Evolutionary conservation across 768 basidiomycete species (phyloP), one percentile per base, ranked within the genome.

Genomic region (Boletus sp.): DNA sequence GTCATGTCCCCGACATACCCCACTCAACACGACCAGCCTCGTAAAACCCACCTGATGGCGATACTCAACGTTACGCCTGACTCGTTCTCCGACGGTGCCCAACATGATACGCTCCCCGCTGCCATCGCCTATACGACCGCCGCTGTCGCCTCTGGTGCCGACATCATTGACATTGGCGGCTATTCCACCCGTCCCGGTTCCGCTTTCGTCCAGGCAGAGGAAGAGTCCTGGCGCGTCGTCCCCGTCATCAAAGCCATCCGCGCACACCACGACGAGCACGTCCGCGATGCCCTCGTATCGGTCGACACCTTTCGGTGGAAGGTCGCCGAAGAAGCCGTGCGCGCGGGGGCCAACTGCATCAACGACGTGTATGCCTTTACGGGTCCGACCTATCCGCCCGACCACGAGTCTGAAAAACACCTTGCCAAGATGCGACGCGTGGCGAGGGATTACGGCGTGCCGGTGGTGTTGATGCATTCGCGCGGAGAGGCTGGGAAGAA

Each of bases 1-100:
- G 57, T 42, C 2, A 66, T 37, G 42, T 69, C 50, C 47, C 75
- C 60, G 42, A 64, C 30, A 49, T 56, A 58, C 32, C 32, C 55
- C 7, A 18, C 37, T 5, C 65, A 65, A 20, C 56, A 33, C 17
- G 32, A 57, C 7, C 62, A 60, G 0, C 61, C 61, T 5, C 66
- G 59, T 28, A 80, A 77, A 63, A 89, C 91, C 1, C 80, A 83
- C 54, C 68, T 98, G 55, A 98, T 98, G 96, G 89, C 89, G 0
- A 97, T 92, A 1, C 80, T 99, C 55, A 98, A 98, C 68, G 81
- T 82, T 7, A 98, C 96, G 0, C 95, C 96, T 3, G 96, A 99
- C 73, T 97, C 95, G 0, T 98, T 98, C 74, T 98, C 95, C 0
- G 94, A 98, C 59, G 94, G 94, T 10, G 79, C 85, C 1, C 67